Conservation (phyloP, 768 basidiomycete species). For the Phallus indusiatus region DNA sequence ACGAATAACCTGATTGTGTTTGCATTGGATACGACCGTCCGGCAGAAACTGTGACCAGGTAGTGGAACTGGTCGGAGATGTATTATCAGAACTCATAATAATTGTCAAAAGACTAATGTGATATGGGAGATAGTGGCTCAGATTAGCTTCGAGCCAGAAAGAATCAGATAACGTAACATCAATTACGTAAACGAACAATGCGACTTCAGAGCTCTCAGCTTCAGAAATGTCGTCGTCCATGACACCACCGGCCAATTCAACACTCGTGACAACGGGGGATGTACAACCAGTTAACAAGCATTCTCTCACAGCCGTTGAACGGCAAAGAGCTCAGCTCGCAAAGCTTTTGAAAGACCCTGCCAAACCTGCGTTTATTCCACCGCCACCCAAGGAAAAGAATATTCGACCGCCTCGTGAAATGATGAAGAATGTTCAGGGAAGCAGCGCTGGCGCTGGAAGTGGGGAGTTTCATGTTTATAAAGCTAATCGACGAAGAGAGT, state of each 20-base stretch:
- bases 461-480: conserved; percentile 99
- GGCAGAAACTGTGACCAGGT: neutral
- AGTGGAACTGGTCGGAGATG: too few relatives aligned
- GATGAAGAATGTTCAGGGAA: conserved; percentile 99
- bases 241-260: neutral
- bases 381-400: conserved; percentile 73
- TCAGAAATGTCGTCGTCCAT: neutral
- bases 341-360: conserved; percentile 83
- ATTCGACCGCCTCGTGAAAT: conserved; percentile 80
- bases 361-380: conserved; percentile 71
- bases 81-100: too few relatives aligned
- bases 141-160: too few relatives aligned
- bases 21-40: neutral
- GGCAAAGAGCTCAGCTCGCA: conserved; percentile 62
- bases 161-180: neutral
- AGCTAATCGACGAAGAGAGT: conserved; percentile 86
- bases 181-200: too few relatives aligned
- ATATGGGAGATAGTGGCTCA: too few relatives aligned
- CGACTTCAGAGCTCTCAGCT: too few relatives aligned
- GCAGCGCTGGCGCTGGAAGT: conserved; percentile 92
- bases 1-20: neutral
- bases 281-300: conserved; percentile 24
- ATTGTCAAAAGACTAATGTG: too few relatives aligned
- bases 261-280: neutral
- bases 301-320: conserved; percentile 42